A percentile compares a stretch with the other conserved stretches of the same genome.
Conservation (phyloP, 768 basidiomycete genomes). For the Punctularia strigosozonata region DNA sequence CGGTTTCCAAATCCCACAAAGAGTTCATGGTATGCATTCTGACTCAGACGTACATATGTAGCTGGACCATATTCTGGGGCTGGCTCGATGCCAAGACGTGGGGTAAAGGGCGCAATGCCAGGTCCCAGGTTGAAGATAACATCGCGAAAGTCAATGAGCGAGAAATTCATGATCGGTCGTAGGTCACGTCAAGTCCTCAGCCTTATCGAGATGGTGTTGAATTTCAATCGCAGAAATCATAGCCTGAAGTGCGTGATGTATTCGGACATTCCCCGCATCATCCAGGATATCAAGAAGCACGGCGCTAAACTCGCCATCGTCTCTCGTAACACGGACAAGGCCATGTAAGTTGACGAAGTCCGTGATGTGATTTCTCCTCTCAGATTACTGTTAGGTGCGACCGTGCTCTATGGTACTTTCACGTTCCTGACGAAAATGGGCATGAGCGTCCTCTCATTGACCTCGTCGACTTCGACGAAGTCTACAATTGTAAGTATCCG, state of each 20-base stretch:
- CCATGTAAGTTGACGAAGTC: too few relatives aligned
- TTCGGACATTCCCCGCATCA: too few relatives aligned
- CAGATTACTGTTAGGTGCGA: neutral
- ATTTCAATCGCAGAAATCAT: too few relatives aligned
- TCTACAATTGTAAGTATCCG: slow-evolving; percentile 1
- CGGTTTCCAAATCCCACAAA: too few relatives aligned
- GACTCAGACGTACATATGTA: neutral
- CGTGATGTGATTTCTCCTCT: too few relatives aligned
- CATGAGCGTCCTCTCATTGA: neutral
- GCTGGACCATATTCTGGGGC: slow-evolving; percentile 3
- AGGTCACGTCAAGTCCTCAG: too few relatives aligned
- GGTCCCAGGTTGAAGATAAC: slow-evolving; percentile 1
- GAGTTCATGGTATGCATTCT: neutral
- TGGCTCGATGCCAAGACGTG: neutral
- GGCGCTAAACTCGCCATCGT: too few relatives aligned
- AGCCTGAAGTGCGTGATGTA: too few relatives aligned
- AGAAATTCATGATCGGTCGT: neutral
- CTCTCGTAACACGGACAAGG: too few relatives aligned
- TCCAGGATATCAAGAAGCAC: too few relatives aligned
- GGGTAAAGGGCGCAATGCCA: slow-evolving; percentile 1
- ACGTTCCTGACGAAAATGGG: neutral
- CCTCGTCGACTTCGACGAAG: slow-evolving; percentile 2
- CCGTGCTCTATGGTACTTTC: slow-evolving; percentile 1
- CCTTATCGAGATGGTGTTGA: too few relatives aligned
- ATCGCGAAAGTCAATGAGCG: slow-evolving; percentile 1